Conservation (phyloP, 306 rosid genomes). For the Hippophae gyantsensis region DNA sequence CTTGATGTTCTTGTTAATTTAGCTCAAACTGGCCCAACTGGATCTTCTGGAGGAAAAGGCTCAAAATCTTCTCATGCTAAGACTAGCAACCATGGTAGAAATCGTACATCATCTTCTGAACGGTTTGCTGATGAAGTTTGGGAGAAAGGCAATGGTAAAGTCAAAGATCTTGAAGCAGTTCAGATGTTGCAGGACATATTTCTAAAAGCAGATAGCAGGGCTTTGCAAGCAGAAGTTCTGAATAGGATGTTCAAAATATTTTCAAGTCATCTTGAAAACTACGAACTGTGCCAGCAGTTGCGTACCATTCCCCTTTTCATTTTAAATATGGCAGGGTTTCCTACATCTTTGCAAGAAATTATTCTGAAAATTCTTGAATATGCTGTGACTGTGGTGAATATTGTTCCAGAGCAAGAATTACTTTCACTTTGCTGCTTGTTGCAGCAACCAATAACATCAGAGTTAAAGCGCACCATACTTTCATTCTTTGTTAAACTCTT, state of each 20-base stretch:
- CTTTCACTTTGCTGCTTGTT: constrained; percentile 96
- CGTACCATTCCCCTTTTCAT: constrained; percentile 95
- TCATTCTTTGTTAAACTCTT: constrained; percentile 88
- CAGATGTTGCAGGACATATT: constrained; percentile 98
- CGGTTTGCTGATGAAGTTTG: constrained; percentile 68
- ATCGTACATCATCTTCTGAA: constrained; percentile 61
- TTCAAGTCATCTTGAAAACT: constrained; percentile 92
- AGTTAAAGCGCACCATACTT: constrained; percentile 77
- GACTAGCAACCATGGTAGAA: constrained; percentile 59
- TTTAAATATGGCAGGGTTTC: constrained; percentile 88
- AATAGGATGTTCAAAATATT: constrained; percentile 92
- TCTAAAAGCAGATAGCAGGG: constrained; percentile 72
- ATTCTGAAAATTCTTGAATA: constrained; percentile 97
- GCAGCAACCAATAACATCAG: constrained; percentile 93
- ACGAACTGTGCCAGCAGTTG: constrained; percentile 85
- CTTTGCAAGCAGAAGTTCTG: constrained; percentile 91
- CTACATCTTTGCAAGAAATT: constrained; percentile 75
- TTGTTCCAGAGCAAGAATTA: constrained; percentile 97
- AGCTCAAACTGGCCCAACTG: constrained; percentile 83
- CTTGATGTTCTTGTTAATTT: constrained; percentile 92
- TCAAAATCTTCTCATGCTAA: constrained; percentile 56
- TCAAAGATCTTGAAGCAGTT: constrained; percentile 97
- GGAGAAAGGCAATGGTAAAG: constrained; percentile 84
- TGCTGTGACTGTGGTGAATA: constrained; percentile 97
- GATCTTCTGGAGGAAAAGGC: constrained; percentile 54